phyloP scores from a whole-genome alignment of 2,329 filamentous ascomycete species.

The Pseudogymnoascus sp. region DNA sequence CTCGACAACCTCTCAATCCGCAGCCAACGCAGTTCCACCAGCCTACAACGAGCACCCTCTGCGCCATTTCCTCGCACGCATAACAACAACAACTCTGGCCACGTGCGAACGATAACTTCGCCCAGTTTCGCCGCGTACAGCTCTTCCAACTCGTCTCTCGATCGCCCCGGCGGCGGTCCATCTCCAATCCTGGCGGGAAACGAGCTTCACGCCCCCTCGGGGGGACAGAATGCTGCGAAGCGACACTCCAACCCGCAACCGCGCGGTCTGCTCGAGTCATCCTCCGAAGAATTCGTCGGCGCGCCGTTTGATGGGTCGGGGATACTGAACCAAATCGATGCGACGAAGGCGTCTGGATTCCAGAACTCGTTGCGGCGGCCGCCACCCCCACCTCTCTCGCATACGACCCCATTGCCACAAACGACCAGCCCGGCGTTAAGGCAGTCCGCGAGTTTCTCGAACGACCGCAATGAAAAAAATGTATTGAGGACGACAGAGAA shows the following conservation, averaged over 20 bases:
- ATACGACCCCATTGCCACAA: conserved; percentile 46
- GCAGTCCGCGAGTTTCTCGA: conserved; percentile 57
- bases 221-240: conserved; percentile 19
- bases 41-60: conserved; percentile 52
- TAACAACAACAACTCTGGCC: conserved; percentile 16
- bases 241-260: conserved; percentile 29
- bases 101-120: conserved; percentile 33
- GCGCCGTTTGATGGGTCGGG: conserved; percentile 56
- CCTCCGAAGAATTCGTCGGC: conserved; percentile 53
- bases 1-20: conserved; percentile 48
- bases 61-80: conserved; percentile 35
- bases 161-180: conserved; percentile 23
- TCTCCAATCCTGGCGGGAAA: conserved; percentile 23
- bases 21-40: conserved; percentile 56
- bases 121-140: conserved; percentile 38
- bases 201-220: conserved; percentile 19
- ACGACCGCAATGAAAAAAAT: conserved; percentile 40
- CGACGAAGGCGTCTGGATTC: conserved; percentile 25
- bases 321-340: conserved; percentile 53
- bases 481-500: conserved; percentile 36
- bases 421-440: conserved; percentile 49
- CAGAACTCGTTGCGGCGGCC: conserved; percentile 31
- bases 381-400: conserved; percentile 37
- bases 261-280: conserved; percentile 35
- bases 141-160: conserved; percentile 29